Evolutionary conservation across 1,284 basidiomycete genomes (phyloP).

Genomic region (Laetiporus sulphureus): DNA sequence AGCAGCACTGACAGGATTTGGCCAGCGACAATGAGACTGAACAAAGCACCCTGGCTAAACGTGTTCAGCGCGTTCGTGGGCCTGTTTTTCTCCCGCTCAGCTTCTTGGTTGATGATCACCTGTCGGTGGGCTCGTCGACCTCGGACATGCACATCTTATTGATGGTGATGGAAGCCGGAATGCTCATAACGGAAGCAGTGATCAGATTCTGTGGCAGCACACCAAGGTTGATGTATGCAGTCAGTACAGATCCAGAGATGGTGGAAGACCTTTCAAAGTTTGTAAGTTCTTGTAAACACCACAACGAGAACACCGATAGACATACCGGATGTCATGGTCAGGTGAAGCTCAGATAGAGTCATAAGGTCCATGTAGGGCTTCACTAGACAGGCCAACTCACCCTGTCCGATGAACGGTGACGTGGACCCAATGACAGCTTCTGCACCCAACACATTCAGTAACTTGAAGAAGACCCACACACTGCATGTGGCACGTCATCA

Average conservation of each 20-base stretch:
- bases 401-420: conserved; percentile 88
- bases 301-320: not conserved
- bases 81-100: conserved; percentile 41
- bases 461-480: conserved; percentile 90
- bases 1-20: conserved; percentile 61
- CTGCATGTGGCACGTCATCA: conserved; percentile 27
- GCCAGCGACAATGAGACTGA: conserved; percentile 82
- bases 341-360: conserved; percentile 86
- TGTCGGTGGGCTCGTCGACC: conserved; percentile 73
- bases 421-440: conserved; percentile 90
- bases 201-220: conserved; percentile 80
- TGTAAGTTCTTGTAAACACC: not conserved
- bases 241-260: conserved; percentile 84
- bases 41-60: conserved; percentile 81
- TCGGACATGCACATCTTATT: conserved; percentile 85
- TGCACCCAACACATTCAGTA: conserved; percentile 82
- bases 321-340: conserved; percentile 83
- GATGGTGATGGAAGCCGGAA: conserved; percentile 89
- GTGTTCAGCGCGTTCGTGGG: conserved; percentile 82
- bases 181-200: conserved; percentile 91
- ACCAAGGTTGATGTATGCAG: conserved; percentile 80
- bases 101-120: conserved; percentile 73
- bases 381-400: conserved; percentile 82
- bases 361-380: conserved; percentile 83
- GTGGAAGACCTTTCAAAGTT: conserved; percentile 61